Base-by-base conservation (phyloP, 495 filamentous ascomycete species). In the Recurvomyces mirabilis region DNA sequence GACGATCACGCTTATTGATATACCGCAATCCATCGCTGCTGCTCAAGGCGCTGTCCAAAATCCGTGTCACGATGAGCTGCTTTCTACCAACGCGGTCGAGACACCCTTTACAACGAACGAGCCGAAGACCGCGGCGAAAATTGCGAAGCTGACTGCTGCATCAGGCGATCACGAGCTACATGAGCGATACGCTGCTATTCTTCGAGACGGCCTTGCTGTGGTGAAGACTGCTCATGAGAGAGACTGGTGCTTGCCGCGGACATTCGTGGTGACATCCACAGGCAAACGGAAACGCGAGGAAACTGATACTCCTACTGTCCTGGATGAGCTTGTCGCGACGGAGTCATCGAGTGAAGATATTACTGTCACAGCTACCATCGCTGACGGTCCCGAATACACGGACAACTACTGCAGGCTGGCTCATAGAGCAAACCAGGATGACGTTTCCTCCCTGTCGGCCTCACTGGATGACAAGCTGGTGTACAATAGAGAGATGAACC, bases 1-100 rank as follows among this genome's bases (percentile, higher is more conserved):
- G 4, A 67, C 65, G 3, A 48, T 72, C 15, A 70, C 72, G 25
- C 60, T 84, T 12, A 49, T 84, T 32, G 80, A 84, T 52, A 75
- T 81, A 17, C 80, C 81, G 13, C 49, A 49, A n/a, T 82, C 80
- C 2, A 79, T 84, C 45, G 46, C 56, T 37, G 22, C 39, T 17
- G 65, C 60, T 9, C 65, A 67, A 51, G 55, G 49, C 3, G 25
- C 6, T 21, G 2, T 14, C 10, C 14, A 25, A 18, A 11, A 20
- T 12, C 23, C 30, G 3, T 30, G 29, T 29, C 42, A 53, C 18
- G 23, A 32, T 35, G 10, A 39, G 34, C 47, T 63, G 7, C 47
- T 57, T 17, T 65, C 64, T 0, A 46, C 40, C 1, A 7, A 32
- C 19, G 56, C 64, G 0, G 25, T 56, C 12, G 33, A 51, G 30